Conservation (phyloP, 768 basidiomycete genomes). For the Russula virescens region DNA sequence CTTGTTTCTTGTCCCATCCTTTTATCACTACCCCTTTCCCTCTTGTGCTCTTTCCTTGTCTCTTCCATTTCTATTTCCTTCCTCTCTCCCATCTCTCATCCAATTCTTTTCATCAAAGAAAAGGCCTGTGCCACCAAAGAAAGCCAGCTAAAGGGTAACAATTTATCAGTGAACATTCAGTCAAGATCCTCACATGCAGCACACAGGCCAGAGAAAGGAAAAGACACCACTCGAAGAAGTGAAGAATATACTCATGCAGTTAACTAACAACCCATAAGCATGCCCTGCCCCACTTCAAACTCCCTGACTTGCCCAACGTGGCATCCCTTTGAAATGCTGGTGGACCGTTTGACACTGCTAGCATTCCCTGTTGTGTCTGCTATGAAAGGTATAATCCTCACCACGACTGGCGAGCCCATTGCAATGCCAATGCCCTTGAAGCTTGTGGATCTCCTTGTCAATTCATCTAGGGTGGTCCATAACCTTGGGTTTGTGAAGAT, state of each 20-base stretch:
- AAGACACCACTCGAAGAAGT: slow-evolving; percentile 69
- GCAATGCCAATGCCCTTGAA: slow-evolving; percentile 66
- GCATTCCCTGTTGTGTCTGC: slow-evolving; percentile 32
- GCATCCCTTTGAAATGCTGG: slow-evolving; percentile 47
- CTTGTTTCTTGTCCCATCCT: no score
- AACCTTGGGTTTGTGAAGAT: slow-evolving; percentile 68
- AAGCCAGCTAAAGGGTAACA: slow-evolving; percentile 29
- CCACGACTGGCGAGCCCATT: slow-evolving; percentile 68
- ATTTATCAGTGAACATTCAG: slow-evolving; percentile 6
- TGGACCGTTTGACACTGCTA: slow-evolving; percentile 34
- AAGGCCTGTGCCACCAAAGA: slow-evolving; percentile 43
- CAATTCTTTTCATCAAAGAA: no score
- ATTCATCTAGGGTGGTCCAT: slow-evolving; percentile 47
- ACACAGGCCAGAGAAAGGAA: slow-evolving; percentile 41
- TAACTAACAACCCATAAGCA: slow-evolving; percentile 29
- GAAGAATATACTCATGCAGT: slow-evolving; percentile 51
- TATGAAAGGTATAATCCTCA: slow-evolving; percentile 64
- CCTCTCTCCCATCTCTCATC: no score
- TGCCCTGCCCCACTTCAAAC: slow-evolving; percentile 27
- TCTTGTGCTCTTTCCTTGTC: no score
- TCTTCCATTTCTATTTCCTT: no score
- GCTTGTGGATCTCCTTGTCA: slow-evolving; percentile 59
- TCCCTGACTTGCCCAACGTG: slow-evolving; percentile 13
- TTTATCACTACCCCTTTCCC: no score
- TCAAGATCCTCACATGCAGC: not conserved